phyloP scores from a whole-genome alignment of 2,329 filamentous ascomycete species.

The Daldinia sp. region DNA sequence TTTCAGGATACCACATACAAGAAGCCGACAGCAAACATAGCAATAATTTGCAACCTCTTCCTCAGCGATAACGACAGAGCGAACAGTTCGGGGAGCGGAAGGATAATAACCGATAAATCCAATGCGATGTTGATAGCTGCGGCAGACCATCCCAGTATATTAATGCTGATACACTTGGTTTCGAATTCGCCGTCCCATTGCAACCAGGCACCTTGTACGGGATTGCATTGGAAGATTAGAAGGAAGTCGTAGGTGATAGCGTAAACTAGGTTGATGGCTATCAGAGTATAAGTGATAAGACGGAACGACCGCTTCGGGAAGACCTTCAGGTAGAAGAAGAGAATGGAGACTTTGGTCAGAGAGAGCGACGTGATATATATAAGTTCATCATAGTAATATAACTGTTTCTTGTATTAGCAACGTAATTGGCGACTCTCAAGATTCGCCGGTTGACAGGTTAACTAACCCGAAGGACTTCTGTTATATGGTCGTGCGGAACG shows the following conservation, averaged over 20 bases:
- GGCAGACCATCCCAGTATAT: slow-evolving; percentile 46
- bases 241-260: slow-evolving; percentile 42
- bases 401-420: slow-evolving; percentile 26
- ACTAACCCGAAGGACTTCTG: slow-evolving; percentile 50
- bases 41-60: slow-evolving; percentile 47
- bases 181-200: slow-evolving; percentile 47
- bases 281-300: slow-evolving; percentile 40
- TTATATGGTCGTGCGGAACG: slow-evolving; percentile 53
- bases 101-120: slow-evolving; percentile 44
- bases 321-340: slow-evolving; percentile 50
- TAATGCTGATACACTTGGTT: slow-evolving; percentile 46
- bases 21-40: slow-evolving; percentile 49
- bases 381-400: slow-evolving; percentile 46
- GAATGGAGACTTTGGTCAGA: slow-evolving; percentile 49
- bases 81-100: slow-evolving; percentile 46
- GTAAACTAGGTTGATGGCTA: slow-evolving; percentile 43
- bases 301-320: slow-evolving; percentile 45
- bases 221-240: slow-evolving; percentile 46
- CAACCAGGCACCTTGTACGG: slow-evolving; percentile 45
- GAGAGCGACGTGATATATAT: slow-evolving; percentile 44
- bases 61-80: slow-evolving; percentile 42
- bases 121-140: slow-evolving; percentile 46
- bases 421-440: not conserved
- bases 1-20: slow-evolving; percentile 37
- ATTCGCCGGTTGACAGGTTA: not conserved